phyloP scores from a whole-genome alignment of 2,329 filamentous ascomycete species.

The Ophiocordyceps camponoti-leonardi region DNA sequence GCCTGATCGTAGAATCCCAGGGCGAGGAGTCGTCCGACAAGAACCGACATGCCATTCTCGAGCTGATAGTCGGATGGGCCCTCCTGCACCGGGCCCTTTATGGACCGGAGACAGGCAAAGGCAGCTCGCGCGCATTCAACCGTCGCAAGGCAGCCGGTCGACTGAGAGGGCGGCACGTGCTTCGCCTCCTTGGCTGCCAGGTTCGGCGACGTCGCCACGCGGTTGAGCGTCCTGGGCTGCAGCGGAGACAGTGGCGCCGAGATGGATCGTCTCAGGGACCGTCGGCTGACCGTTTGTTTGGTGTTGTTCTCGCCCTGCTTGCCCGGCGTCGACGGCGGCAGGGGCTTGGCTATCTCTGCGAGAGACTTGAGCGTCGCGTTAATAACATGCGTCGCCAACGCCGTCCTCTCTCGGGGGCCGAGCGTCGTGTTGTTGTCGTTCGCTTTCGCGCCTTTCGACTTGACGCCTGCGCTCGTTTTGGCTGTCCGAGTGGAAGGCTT shows the following conservation, averaged over 20 bases:
- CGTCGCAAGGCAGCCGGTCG: constrained; percentile 32
- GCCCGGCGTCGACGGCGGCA: constrained; percentile 13
- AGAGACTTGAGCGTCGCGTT: constrained; percentile 54
- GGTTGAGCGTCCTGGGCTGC: constrained; percentile 42
- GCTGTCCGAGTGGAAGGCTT: constrained; percentile 11
- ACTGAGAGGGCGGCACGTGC: constrained; percentile 11
- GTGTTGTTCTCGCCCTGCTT: constrained; percentile 14
- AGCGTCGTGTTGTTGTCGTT: constrained; percentile 8
- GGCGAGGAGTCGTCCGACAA: constrained; percentile 47
- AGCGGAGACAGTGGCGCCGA: constrained; percentile 44
- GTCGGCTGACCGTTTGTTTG: constrained; percentile 18
- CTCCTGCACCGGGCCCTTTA: constrained; percentile 35
- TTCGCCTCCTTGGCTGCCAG: constrained; percentile 17
- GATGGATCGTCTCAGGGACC: constrained; percentile 32
- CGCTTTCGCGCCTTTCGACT: constrained; percentile 9
- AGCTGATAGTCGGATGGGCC: constrained; percentile 47
- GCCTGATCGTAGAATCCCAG: constrained; percentile 52
- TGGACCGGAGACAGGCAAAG: constrained; percentile 44
- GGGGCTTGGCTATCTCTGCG: constrained; percentile 43
- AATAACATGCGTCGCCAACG: constrained; percentile 55
- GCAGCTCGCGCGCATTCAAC: constrained; percentile 55
- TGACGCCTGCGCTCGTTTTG: constrained; percentile 10
- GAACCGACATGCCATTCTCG: constrained; percentile 55
- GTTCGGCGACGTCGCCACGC: constrained; percentile 35
- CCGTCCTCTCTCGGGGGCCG: constrained; percentile 36